Conservation (phyloP, 2,329 filamentous ascomycete species). For the Aspergillus calidoustus region DNA sequence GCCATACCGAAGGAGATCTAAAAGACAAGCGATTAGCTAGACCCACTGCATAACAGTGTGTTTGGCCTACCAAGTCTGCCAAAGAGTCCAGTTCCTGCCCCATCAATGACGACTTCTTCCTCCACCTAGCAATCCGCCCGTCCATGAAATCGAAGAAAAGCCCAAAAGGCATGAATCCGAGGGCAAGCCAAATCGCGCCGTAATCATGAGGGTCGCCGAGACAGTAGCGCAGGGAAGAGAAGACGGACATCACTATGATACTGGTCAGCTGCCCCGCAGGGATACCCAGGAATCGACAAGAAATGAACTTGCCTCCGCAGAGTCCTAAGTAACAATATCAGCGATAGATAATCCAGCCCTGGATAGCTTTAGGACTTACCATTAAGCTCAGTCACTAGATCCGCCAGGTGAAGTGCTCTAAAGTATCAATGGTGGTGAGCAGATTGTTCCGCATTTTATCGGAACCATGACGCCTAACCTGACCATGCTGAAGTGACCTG, state of each 20-base stretch:
- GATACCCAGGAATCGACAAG: not conserved
- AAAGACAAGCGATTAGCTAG: slow-evolving; percentile 2
- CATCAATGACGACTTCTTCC: slow-evolving; percentile 96
- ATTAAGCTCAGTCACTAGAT: slow-evolving; percentile 56
- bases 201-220: slow-evolving; percentile 70
- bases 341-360: slow-evolving; percentile 9
- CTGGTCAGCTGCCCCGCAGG: slow-evolving; percentile 23
- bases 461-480: slow-evolving; percentile 40
- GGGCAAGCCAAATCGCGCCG: slow-evolving; percentile 77
- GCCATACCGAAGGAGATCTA: slow-evolving; percentile 95
- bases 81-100: slow-evolving; percentile 96
- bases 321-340: slow-evolving; percentile 44
- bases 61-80: slow-evolving; percentile 77
- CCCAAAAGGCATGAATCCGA: slow-evolving; percentile 87
- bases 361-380: slow-evolving; percentile 34
- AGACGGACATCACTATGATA: slow-evolving; percentile 79
- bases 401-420: slow-evolving; percentile 55
- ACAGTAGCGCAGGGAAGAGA: slow-evolving; percentile 93
- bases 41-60: slow-evolving; percentile 9
- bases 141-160: slow-evolving; percentile 99
- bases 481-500: slow-evolving; percentile 57
- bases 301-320: slow-evolving; percentile 50
- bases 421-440: slow-evolving; percentile 22
- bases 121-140: slow-evolving; percentile 93
- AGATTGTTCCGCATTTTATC: not conserved